Base-by-base conservation (phyloP, 176 grass and related monocot genomes). In the Miscanthus lutarioriparius region DNA sequence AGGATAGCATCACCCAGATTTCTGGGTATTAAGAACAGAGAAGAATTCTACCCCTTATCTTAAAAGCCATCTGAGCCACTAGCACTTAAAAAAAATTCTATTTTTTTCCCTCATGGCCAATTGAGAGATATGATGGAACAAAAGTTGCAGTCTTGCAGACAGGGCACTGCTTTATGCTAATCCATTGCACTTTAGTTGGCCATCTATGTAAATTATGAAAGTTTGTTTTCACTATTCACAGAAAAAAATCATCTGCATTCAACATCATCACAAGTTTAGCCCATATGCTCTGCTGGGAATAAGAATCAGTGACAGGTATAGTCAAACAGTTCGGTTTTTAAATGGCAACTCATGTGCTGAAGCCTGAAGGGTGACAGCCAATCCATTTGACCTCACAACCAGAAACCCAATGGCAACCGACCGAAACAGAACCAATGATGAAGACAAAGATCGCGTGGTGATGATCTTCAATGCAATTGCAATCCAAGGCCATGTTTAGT, bases 61-160 rank as follows among this genome's bases (percentile, higher is more conserved):
- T 76, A 10, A 54, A 77, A 81, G 40, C 51, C 64, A 77, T 69
- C 64, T 12, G 64, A 70, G 35, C 70, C 40, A 66, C 41, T 64
- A 54, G 64, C 41, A 51, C 66, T 28, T 5, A 62, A 64, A 28
- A 64, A 28, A 28, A 28, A 33, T 33, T 33, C 2, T 64, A 1
- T 5, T 28, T 5, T 28, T 10, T 13, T 5, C 45, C 64, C 11
- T 48, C 68, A 27, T 44, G 47, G 79, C 72, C 35, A 41, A 16
- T 3, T 3, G 25, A 47, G 23, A 67, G 72, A 82, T 44, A 58
- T 32, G 48, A 56, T 26, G 36, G 26, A 59, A 65, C 45, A 38
- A 19, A 67, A 39, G 56, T 39, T 83, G n/a, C 22, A 86, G 84
- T 83, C 56, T 39, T 83, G n/a, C 22, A 86, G 84, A 86, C 56